These are phyloP conservation scores for Solanum hybrid DNA, from an alignment of 305 asterid genomes.

Conservation along the genomic window DNA sequence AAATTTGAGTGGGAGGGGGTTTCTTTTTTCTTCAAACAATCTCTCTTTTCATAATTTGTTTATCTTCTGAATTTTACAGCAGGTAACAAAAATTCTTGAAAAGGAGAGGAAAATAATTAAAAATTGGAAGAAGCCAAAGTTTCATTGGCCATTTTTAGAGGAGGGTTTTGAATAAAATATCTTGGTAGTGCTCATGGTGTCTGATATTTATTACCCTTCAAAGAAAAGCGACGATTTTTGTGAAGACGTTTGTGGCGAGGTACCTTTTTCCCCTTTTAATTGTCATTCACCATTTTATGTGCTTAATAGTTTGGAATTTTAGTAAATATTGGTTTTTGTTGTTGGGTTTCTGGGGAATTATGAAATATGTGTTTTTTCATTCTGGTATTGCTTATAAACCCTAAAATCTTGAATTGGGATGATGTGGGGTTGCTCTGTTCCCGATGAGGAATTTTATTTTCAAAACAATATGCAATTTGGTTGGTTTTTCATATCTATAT, in stretches of 20 bases:
- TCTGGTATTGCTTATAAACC: neutral
- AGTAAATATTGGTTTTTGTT: neutral
- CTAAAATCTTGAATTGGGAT: neutral
- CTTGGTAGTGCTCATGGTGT: slow-evolving; percentile 16
- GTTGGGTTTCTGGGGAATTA: neutral
- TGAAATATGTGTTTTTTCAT: neutral
- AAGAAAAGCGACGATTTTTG: slow-evolving; percentile 49
- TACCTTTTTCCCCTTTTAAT: slow-evolving; percentile 5
- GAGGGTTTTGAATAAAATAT: neutral
- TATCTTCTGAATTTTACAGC: neutral
- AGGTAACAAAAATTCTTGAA: neutral
- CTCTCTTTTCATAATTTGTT: neutral
- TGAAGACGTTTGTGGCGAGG: slow-evolving; percentile 53
- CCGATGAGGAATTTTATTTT: neutral
- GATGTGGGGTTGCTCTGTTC: neutral
- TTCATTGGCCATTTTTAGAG: slow-evolving; percentile 4
- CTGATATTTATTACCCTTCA: slow-evolving; percentile 30
- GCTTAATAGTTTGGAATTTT: neutral
- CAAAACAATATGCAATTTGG: neutral
- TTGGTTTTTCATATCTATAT: neutral
- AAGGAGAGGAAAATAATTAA: neutral
- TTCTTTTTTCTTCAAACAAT: neutral
- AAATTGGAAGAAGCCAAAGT: neutral
- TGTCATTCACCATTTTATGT: neutral
- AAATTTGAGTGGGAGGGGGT: neutral